These are phyloP conservation scores for Pelargonium nanum DNA, from an alignment of 345 rosid genomes.

Conservation along the genomic window DNA sequence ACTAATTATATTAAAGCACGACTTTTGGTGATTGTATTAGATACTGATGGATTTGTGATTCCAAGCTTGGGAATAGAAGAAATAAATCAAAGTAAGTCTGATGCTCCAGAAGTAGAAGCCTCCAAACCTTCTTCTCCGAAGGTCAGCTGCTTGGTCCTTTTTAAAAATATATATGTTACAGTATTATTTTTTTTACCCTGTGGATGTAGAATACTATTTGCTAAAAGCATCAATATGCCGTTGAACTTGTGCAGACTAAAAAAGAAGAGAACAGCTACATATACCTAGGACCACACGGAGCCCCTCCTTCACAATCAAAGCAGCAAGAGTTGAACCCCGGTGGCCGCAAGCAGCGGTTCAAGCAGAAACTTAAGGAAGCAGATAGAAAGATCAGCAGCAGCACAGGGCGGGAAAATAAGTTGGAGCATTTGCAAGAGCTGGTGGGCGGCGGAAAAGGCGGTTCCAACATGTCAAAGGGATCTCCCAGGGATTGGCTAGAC, in stretches of 20 bases:
- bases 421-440: slow-evolving; percentile 67
- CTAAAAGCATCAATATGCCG: neutral
- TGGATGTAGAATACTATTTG: neutral
- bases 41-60: slow-evolving; percentile 91
- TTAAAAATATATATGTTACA: neutral
- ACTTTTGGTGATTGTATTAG: slow-evolving; percentile 20
- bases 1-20: neutral
- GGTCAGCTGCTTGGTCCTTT: slow-evolving; percentile 24
- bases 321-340: slow-evolving; percentile 44
- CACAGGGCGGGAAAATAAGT: slow-evolving; percentile 76
- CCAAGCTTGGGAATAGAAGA: slow-evolving; percentile 77
- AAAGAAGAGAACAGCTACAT: slow-evolving; percentile 73
- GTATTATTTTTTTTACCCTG: neutral
- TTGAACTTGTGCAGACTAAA: slow-evolving; percentile 23
- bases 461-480: slow-evolving; percentile 38
- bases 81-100: slow-evolving; percentile 17
- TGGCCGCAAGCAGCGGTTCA: slow-evolving; percentile 69
- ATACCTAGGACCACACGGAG: slow-evolving; percentile 90
- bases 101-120: slow-evolving; percentile 31
- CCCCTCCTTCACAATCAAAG: slow-evolving; percentile 68
- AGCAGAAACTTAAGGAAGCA: slow-evolving; percentile 84
- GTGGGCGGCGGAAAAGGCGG: slow-evolving; percentile 41
- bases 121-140: slow-evolving; percentile 49
- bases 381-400: slow-evolving; percentile 42
- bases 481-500: slow-evolving; percentile 75